phyloP scores from a whole-genome alignment of 2,329 filamentous ascomycete genomes.

The Ascochyta koolunga region DNA sequence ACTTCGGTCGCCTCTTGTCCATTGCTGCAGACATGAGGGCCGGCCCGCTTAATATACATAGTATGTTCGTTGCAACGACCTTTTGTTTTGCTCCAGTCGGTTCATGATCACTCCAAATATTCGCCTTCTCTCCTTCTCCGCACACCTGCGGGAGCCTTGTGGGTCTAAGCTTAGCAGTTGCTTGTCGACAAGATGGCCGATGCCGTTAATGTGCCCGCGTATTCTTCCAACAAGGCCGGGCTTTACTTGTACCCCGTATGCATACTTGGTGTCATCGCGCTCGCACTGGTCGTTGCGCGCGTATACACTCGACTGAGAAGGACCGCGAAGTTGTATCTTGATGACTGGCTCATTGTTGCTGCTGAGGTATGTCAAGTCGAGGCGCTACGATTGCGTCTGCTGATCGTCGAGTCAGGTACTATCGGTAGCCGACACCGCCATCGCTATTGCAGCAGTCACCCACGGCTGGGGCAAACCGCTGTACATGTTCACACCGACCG shows the following conservation, averaged over 20 bases:
- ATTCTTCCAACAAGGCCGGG: conserved; percentile 26
- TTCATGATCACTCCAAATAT: background rate
- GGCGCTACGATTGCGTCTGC: background rate
- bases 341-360: conserved; percentile 36
- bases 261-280: conserved; percentile 25
- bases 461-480: conserved; percentile 35
- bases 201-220: conserved; percentile 11
- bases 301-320: conserved; percentile 29
- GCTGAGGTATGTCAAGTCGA: conserved; percentile 25
- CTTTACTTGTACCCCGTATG: conserved; percentile 31
- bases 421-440: conserved; percentile 22
- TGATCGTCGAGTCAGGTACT: conserved; percentile 13
- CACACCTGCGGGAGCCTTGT: background rate
- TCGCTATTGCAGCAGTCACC: conserved; percentile 22
- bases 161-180: background rate
- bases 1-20: background rate
- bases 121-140: background rate
- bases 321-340: conserved; percentile 24
- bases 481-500: conserved; percentile 21
- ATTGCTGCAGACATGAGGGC: background rate
- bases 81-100: background rate
- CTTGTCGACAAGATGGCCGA: conserved; percentile 7
- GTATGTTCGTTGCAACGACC: background rate
- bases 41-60: background rate
- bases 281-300: conserved; percentile 27